Base-by-base conservation (phyloP, 805 yeast genomes). In the Saccharomycopsis capsularis region DNA sequence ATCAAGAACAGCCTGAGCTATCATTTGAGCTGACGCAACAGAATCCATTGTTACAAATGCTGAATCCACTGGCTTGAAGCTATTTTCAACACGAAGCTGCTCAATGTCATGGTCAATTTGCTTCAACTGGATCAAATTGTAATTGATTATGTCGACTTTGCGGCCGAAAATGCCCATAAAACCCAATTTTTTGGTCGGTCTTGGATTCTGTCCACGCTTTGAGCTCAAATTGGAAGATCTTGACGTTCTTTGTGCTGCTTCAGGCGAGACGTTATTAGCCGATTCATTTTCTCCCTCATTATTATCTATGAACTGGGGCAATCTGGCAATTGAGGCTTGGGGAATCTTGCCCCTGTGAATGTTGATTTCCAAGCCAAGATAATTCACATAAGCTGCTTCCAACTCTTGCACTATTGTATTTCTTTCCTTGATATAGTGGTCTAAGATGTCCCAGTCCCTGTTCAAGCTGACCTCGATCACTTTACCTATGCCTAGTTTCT, bases 31-130 rank as follows among this genome's bases (percentile, higher is more conserved):
- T 56, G 90, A 82, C 0, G 96, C 95, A 2, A 89, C 97, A 1
- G 93, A 78, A 55, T 86, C 91, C 96, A 91, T 85, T 0, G 98
- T 93, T 4, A 91, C 79, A 64, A 91, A 91, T 0, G 98, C 97
- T 1, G 93, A 53, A 43, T 47, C 44, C 4, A 45, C 13, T 29
- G 71, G 71, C 44, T 62, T 63, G 59, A 75, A 76, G 32, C 66
- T 61, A 32, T 59, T 50, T 29, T 62, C 68, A 6, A 40, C 27
- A 46, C 63, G 58, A 19, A 71, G 58, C 3, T 56, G 48, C 25
- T 54, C 58, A 36, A 78, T 78, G 42, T 69, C 53, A 5, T 55
- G 53, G 58, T 78, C 75, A 13, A 75, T 42, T 3, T 57, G 57
- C 1, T 63, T 55, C 35, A 78, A 57, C 42, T 67, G 54, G 16